Evolutionary conservation across 768 basidiomycete genomes (phyloP).

Genomic region (Mycena metata): DNA sequence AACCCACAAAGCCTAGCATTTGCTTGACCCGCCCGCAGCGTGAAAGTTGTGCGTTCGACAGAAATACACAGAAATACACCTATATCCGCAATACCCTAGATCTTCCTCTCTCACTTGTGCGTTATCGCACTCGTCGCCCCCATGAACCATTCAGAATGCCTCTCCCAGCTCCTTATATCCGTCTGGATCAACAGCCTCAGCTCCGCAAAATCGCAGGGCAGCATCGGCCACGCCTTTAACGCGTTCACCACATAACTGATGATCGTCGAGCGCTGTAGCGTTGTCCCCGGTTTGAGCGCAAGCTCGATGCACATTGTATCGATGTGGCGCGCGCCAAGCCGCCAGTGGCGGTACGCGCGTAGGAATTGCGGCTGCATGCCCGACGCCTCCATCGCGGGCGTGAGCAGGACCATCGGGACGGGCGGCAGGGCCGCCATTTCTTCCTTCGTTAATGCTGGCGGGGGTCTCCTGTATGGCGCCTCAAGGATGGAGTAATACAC

Average conservation of each 20-base stretch:
- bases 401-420: constrained; percentile 13
- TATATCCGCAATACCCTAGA: too few species aligned
- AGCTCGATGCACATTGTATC: constrained; percentile 49
- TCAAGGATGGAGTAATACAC: constrained; percentile 19
- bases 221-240: constrained; percentile 44
- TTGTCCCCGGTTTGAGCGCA: constrained; percentile 3
- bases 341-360: constrained; percentile 53
- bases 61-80: too few species aligned
- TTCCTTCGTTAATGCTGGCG: background rate
- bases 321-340: constrained; percentile 44
- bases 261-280: constrained; percentile 47
- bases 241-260: constrained; percentile 52
- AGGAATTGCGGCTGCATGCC: constrained; percentile 43
- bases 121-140: too few species aligned
- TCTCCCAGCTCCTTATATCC: constrained; percentile 41
- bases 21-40: too few species aligned
- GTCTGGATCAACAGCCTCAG: constrained; percentile 48
- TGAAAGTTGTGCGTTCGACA: too few species aligned
- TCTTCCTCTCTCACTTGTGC: too few species aligned
- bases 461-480: background rate
- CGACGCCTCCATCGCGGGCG: constrained; percentile 29
- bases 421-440: constrained; percentile 15
- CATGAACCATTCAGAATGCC: constrained; percentile 35
- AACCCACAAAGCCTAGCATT: too few species aligned
- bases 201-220: constrained; percentile 47